Evolutionary conservation across 2,329 filamentous ascomycete genomes (phyloP).

Genomic region (Metarhizium rileyi): DNA sequence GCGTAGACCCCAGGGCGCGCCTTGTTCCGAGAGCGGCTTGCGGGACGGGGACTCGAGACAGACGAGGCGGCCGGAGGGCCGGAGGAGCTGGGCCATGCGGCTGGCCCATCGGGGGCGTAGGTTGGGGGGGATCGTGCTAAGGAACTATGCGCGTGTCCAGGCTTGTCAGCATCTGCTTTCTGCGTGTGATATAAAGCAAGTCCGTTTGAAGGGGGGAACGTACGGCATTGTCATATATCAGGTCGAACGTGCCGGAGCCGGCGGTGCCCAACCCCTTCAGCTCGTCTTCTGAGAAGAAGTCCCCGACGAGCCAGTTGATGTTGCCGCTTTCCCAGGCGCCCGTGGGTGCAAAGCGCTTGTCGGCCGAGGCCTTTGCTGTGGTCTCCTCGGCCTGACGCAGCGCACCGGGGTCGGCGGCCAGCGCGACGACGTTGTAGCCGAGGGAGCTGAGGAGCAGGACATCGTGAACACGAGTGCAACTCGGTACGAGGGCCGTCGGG

Average conservation of each 20-base stretch:
- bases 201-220: constrained; percentile 16
- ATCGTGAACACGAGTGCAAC: constrained; percentile 76
- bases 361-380: constrained; percentile 27
- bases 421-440: constrained; percentile 68
- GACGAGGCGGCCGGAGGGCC: constrained; percentile 40
- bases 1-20: constrained; percentile 64
- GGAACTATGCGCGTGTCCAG: constrained; percentile 34
- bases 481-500: constrained; percentile 58
- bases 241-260: constrained; percentile 47
- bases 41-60: constrained; percentile 71
- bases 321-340: constrained; percentile 34
- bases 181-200: too few relatives aligned
- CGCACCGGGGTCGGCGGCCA: constrained; percentile 52
- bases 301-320: constrained; percentile 47
- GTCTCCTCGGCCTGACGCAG: constrained; percentile 36
- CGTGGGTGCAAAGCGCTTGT: constrained; percentile 31
- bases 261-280: constrained; percentile 29
- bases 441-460: constrained; percentile 63
- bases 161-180: too few relatives aligned
- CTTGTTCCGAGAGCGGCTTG: constrained; percentile 54
- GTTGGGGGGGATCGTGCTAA: constrained; percentile 49
- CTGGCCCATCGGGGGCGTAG: constrained; percentile 43
- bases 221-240: constrained; percentile 56
- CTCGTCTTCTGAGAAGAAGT: constrained; percentile 59
- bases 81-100: constrained; percentile 40